Evolutionary conservation across 495 filamentous ascomycete species (phyloP), one percentile per base, ranked within the genome.

Genomic region (Daldinia caldariorum): DNA sequence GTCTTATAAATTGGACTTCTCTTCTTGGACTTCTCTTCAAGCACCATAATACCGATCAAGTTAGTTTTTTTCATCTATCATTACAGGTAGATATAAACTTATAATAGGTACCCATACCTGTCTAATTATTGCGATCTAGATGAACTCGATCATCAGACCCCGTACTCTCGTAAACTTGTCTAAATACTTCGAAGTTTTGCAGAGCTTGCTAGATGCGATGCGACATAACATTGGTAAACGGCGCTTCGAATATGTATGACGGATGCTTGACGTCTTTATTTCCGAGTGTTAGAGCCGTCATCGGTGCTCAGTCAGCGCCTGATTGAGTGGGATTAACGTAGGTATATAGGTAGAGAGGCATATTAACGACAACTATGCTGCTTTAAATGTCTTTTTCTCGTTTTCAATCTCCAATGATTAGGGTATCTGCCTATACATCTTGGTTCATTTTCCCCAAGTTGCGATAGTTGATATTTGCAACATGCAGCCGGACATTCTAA

Each of bases 401-500:
- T 8, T n/a, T 29, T 7, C 9, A 32, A 13, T 31, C 8, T 20
- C 6, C n/a, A 26, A 7, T 5, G 22, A 31, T 6, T 32, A n/a
- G 31, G 26, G 12, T 31, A 4, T 51, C 4, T 10, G 22, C 9
- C 14, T 6, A 38, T 57, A 10, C 13, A 1, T 26, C 4, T 0
- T 32, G 22, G 22, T 53, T 14, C 31, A 22, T 18, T 62, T n/a
- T 39, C 14, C 20, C 32, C n/a, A 12, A 29, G 31, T 38, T 57
- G 18, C 18, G 10, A 47, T 47, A 20, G 20, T 16, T 8, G 16
- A 20, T 20, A 1, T 47, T 20, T 22, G 9, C 39, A 69, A 51
- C 0, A 75, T 75, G 73, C 70, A 75, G 34, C 38, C 61, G 37
- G 73, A 75, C 47, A 64, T 75, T 34, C 63, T 63, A 1, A 20